Percentiles rank a stretch among this genome's conserved stretches.
These are phyloP conservation scores for Dothidotthia symphoricarpi DNA, from an alignment of 2,329 filamentous ascomycete genomes.

Conservation along the genomic window DNA sequence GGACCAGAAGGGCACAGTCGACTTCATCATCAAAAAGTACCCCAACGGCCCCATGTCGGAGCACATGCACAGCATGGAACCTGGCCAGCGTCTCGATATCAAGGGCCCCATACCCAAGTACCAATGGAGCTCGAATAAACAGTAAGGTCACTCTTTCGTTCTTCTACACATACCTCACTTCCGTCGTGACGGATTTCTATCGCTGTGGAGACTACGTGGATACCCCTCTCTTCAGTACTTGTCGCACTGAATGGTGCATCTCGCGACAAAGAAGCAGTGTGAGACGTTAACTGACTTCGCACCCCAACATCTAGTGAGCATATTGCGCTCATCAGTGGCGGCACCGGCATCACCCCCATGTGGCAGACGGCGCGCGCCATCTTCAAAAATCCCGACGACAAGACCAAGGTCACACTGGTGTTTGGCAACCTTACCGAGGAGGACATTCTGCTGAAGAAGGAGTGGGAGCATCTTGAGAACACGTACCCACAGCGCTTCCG, in stretches of 20 bases:
- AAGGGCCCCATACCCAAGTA: constrained; percentile 98
- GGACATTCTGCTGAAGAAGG: constrained; percentile 86
- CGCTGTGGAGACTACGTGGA: too few relatives aligned
- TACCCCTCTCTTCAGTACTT: neutral
- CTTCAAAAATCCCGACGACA: constrained; percentile 93
- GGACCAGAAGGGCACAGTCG: constrained; percentile 74
- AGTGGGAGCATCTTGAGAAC: constrained; percentile 86
- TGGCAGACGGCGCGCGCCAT: constrained; percentile 89
- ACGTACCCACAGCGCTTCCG: constrained; percentile 93
- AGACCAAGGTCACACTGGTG: constrained; percentile 94
- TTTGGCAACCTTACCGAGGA: constrained; percentile 88
- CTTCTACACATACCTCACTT: constrained; percentile 1
- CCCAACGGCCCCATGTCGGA: constrained; percentile 86
- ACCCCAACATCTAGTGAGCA: constrained; percentile 61
- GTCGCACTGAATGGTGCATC: neutral
- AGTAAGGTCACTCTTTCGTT: constrained; percentile 44
- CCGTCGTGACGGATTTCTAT: too few relatives aligned
- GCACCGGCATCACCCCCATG: constrained; percentile 97
- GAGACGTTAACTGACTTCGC: constrained; percentile 8
- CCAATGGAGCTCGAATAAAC: constrained; percentile 85
- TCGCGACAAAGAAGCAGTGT: too few relatives aligned
- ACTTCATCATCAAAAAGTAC: constrained; percentile 91
- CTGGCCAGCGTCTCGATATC: constrained; percentile 80
- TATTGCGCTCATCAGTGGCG: constrained; percentile 83
- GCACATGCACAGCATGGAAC: constrained; percentile 78